Conservation (phyloP, 202 grass and related monocot species). For the Elaeis oleifera region DNA sequence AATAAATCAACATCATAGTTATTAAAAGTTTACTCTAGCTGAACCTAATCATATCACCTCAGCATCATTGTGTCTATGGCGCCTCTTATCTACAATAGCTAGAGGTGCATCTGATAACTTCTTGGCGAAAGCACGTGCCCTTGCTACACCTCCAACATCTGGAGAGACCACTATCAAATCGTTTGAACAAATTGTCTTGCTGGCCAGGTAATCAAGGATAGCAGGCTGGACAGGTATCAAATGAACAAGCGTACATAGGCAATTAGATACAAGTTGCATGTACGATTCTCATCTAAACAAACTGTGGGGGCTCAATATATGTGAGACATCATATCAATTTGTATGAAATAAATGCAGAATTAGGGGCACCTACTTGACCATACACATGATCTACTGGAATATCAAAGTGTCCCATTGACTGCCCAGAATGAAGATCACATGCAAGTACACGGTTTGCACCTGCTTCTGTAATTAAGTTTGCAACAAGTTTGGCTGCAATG, state of each 20-base stretch:
- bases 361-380: slow-evolving; percentile 51
- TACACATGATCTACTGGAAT: slow-evolving; percentile 86
- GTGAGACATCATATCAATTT: too few relatives aligned
- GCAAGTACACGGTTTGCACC: slow-evolving; percentile 75
- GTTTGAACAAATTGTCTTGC: slow-evolving; percentile 70
- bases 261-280: too few relatives aligned
- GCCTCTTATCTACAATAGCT: slow-evolving; percentile 76
- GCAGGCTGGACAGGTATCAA: slow-evolving; percentile 50
- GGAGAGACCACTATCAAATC: slow-evolving; percentile 87
- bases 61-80: slow-evolving; percentile 59
- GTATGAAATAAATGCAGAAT: not conserved
- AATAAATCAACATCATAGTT: too few relatives aligned
- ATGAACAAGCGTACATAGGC: not conserved
- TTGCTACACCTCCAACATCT: slow-evolving; percentile 79
- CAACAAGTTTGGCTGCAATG: slow-evolving; percentile 82
- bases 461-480: slow-evolving; percentile 82
- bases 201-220: slow-evolving; percentile 85
- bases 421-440: slow-evolving; percentile 81
- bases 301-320: too few relatives aligned
- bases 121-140: slow-evolving; percentile 82
- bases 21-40: too few relatives aligned
- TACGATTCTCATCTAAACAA: too few relatives aligned
- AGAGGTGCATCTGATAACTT: slow-evolving; percentile 85
- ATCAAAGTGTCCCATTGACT: slow-evolving; percentile 96
- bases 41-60: slow-evolving; percentile 38